These are phyloP conservation scores for Theileria equi DNA, from an alignment of 169 alveolate species.

Conservation along the genomic window DNA sequence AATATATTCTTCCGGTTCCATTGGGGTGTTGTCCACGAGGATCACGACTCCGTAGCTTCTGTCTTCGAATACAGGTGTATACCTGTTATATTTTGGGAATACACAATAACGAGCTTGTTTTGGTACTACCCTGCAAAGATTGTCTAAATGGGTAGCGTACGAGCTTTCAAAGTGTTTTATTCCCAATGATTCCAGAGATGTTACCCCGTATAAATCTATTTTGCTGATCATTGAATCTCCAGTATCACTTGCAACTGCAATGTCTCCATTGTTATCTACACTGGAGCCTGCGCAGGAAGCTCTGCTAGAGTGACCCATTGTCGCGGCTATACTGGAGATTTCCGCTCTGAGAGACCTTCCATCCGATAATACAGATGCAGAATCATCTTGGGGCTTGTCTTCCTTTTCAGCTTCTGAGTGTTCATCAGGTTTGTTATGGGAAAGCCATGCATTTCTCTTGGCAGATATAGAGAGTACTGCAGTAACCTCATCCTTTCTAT, in stretches of 20 bases:
- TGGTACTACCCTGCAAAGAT: conserved; percentile 90
- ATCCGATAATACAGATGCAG: conserved; percentile 67
- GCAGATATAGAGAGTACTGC: conserved; percentile 82
- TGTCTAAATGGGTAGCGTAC: conserved; percentile 61
- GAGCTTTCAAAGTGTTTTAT: conserved; percentile 32
- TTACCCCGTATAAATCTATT: conserved; percentile 12
- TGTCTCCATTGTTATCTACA: conserved; percentile 36
- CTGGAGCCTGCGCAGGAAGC: conserved; percentile 68
- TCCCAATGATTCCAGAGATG: conserved; percentile 25
- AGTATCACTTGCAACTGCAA: conserved; percentile 44
- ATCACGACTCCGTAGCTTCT: conserved; percentile 83
- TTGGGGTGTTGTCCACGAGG: conserved; percentile 72
- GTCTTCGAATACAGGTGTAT: conserved; percentile 82
- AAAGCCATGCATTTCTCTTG: conserved; percentile 65
- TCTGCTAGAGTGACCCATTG: conserved; percentile 73
- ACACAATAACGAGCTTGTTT: conserved; percentile 81
- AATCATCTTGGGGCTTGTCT: conserved; percentile 62
- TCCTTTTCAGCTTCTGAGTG: conserved; percentile 22
- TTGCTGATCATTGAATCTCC: conserved; percentile 5
- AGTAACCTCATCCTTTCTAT: conserved; percentile 79
- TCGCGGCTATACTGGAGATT: conserved; percentile 73
- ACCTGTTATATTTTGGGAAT: conserved; percentile 73
- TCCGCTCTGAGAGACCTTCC: conserved; percentile 70
- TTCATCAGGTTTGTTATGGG: conserved; percentile 47
- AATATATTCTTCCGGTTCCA: conserved; percentile 53